Evolutionary conservation across 2,329 filamentous ascomycete genomes (phyloP), one percentile per base, ranked within the genome.

Genomic region (Chaetomium sp.): DNA sequence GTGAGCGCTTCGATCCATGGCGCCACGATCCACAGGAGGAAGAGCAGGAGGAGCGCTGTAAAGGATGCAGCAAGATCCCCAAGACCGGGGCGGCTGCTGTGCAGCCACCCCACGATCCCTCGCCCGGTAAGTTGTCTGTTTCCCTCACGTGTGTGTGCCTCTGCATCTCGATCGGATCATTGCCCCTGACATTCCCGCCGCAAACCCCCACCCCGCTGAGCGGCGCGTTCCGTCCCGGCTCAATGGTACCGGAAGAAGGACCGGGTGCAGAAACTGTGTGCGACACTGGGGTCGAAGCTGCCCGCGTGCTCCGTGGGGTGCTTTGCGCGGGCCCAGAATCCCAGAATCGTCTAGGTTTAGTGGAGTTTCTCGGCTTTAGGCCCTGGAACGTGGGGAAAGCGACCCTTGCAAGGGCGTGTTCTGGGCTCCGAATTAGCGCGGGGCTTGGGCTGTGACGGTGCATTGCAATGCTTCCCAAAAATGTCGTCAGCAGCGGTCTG

Each of bases 1-100:
- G 70, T 7, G 64, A 57, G n/a, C 66, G 60, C 8, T 72, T 71
- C 42, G 70, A 72, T 60, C 70, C 70, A 2, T 72, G 70, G 70
- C 63, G 54, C 4, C 67, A 65, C 59, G 57, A 64, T 12, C 31
- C 57, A 9, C 56, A 63, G n/a, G 49, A 62, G 8, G 61, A 69
- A 3, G 63, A 16, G 29, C 38, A 67, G 13, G 64, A 68, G 42
- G 65, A 56, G 16, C 63, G 64, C 13, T 72, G 70, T 65, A 58
- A 60, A 58, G 70, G 69, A 60, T 72, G 70, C 64, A 64, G 49
- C 64, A 70, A 68, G 60, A 71, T 72, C 62, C 57, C 59, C 42
- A 66, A 60, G 49, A 64, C 70, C n/a, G 65, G 70, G 38, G 65
- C 65, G 12, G 64, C 65, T 21, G 58, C 65, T 13, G 33, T 19